Conservation (phyloP, 331 rosid genomes). For the Malus hybrid region DNA sequence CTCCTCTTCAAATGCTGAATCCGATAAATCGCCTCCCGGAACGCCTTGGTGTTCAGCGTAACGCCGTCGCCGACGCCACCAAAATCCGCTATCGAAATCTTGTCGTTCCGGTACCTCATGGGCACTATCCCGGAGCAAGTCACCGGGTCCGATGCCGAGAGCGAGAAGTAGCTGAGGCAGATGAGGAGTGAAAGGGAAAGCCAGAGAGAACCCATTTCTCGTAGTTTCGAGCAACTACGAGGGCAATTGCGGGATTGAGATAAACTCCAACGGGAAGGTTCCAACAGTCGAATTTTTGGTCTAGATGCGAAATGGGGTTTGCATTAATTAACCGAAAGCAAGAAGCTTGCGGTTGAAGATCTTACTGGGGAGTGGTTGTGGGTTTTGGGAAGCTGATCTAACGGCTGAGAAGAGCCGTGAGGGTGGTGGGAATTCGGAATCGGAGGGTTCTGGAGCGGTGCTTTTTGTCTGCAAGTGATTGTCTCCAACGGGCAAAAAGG, state of each 20-base stretch:
- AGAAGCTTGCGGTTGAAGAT: background rate
- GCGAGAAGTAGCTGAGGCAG: background rate
- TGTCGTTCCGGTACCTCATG: conserved; percentile 39
- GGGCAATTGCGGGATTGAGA: background rate
- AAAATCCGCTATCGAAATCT: conserved; percentile 53
- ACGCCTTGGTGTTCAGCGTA: conserved; percentile 68
- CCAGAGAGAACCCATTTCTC: background rate
- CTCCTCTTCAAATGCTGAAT: conserved; percentile 45
- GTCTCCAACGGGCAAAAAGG: background rate
- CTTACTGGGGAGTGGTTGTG: background rate
- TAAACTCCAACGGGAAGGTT: conserved; percentile 13
- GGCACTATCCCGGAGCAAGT: conserved; percentile 72
- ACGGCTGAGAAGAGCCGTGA: background rate
- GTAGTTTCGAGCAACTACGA: background rate
- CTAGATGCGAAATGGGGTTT: background rate
- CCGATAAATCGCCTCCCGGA: conserved; percentile 57
- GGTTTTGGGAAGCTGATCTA: background rate
- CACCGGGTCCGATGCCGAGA: conserved; percentile 9
- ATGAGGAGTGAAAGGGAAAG: background rate
- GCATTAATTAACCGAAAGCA: background rate
- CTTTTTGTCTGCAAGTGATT: background rate
- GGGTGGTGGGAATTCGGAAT: background rate
- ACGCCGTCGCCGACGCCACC: conserved; percentile 78
- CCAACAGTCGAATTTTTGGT: conserved; percentile 8
- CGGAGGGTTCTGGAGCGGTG: background rate